Evolutionary conservation across 345 rosid species (phyloP), one percentile per base, ranked within the genome.

Genomic region (Aquilaria sinensis): DNA sequence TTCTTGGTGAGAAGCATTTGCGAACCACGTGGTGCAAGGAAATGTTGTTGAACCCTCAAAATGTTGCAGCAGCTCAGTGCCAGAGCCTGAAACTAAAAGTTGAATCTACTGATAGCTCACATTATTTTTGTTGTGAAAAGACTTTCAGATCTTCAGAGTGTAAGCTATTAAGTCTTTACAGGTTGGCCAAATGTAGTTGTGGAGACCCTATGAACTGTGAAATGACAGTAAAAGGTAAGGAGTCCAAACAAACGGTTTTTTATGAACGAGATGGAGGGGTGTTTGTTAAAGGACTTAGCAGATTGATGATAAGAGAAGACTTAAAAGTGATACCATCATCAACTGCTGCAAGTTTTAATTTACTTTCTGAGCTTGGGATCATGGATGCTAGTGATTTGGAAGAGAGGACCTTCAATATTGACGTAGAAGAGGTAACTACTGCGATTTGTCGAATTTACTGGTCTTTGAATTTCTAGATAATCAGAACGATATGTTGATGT

Each of bases 11-110:
- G n/a, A 46, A 16, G 9, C 16, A 6, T 57, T 11, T 75, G 15
- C 41, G 46, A 12, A 64, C 59, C 3, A 13, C 31, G 16, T 43
- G 34, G 14, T 72, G 76, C 56, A 65, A 62, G 60, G 1, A 9
- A 16, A 76, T 72, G 76, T 47, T 72, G 53, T 52, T 62, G 2
- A 14, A 12, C 12, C 74, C 71, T 41, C 61, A 15, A 12, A 72
- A 56, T 23, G 56, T n/a, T 8, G 56, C 74, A 41, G 47, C 12
- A 48, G 47, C 34, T 45, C 52, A 48, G 12, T 65, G 63, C 57
- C 14, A 29, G 41, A 34, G 33, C 32, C 60, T 75, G n/a, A 72
- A 68, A 61, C 37, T 75, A 57, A 47, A 47, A 13, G 34, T 64
- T 23, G 61, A 51, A 9, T 32, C 53, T 15, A 15, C 14, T 2